Evolutionary conservation across 805 yeast species (phyloP), one percentile per base, ranked within the genome.

Genomic region (Wickerhamiella galacta): DNA sequence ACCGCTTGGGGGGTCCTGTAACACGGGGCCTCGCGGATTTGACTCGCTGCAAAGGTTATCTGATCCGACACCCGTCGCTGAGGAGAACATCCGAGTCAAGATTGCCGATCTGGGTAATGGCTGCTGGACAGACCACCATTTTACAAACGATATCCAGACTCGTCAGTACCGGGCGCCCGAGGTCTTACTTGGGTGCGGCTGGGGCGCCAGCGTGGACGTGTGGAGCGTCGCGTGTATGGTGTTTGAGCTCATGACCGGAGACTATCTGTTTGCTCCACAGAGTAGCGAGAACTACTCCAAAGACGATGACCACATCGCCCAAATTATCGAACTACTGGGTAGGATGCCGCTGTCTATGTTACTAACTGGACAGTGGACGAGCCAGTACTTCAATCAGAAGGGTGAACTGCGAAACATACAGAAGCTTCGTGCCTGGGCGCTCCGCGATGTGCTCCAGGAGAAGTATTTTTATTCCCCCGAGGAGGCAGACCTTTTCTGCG

Each of bases 291-390:
- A 77, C 4, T 87, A 81, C 56, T 53, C 74, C 31, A 85, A 85
- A 48, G 94, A 85, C 53, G 95, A 87, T 49, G 98, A 90, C 53
- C 98, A 90, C 53, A 65, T 90, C 45, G 96, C 96, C 0, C 96
- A 90, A 53, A 81, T 90, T 10, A 73, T 90, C 22, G 96, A 87
- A 53, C 60, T 80, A 12, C 51, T 80, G 33, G 87, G 92, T 1
- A 64, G 68, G 20, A 59, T 77, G 34, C 92, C 93, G 2, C 45
- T 68, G 11, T 59, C 63, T 30, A 49, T 75, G 45, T 52, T 76
- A 33, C 60, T 66, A 53, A 64, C 70, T 41, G 75, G 83, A 30
- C 65, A 67, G 52, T 64, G 73, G 60, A 54, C 79, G 6, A 49
- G 68, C 37, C 69, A 72, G 48, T 66, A 70, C 46, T 74, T 78